Base-by-base conservation (phyloP, 257 asterid genomes). In the Parsonsia alboflavescens region DNA sequence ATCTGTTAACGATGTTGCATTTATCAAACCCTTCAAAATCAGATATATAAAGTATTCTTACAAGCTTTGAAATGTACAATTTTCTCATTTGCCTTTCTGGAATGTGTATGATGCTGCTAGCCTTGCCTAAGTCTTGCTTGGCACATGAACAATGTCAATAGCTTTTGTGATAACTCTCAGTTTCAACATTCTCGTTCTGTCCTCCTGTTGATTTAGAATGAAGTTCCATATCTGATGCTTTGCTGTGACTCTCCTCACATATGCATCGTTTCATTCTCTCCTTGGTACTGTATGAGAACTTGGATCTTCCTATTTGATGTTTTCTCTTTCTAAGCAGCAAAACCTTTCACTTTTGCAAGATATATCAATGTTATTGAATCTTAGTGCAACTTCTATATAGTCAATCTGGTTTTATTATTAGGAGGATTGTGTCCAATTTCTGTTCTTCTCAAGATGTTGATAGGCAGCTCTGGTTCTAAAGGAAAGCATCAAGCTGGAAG, bases 391-490 rank as follows among this genome's bases (percentile, higher is more conserved):
- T 39, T 12, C 16, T 24, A 24, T n/a, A 33, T 16, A 39, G 69
- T 63, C 16, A 63, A 36, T 39, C 42, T 28, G 21, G 16, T 61
- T 61, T 28, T 4, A 33, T 62, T 46, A 61, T 62, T 28, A 61
- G 46, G 58, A 28, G 63, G 42, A 70, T 46, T 73, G 33, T 62
- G 52, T 73, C 74, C 75, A 16, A 24, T 70, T 75, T 80, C 45
- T 45, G 78, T 72, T 82, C 73, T 84, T 86, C 74, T 76, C 81
- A 45, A 75, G 78, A 56, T 76, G 77, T 63, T 73, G 72, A 46
- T 88, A 90, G 24, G 83, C 83, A 71, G 77, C 83, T 84, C 78
- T 81, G 64, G 93, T 86, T 85, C 90, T 81, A 26, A 77, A 63
- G 58, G 68, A 88, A 70, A 90, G 88, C 79, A 85, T 72, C 13